Evolutionary conservation across 306 rosid genomes (phyloP).

Genomic region (Malus orientalis): DNA sequence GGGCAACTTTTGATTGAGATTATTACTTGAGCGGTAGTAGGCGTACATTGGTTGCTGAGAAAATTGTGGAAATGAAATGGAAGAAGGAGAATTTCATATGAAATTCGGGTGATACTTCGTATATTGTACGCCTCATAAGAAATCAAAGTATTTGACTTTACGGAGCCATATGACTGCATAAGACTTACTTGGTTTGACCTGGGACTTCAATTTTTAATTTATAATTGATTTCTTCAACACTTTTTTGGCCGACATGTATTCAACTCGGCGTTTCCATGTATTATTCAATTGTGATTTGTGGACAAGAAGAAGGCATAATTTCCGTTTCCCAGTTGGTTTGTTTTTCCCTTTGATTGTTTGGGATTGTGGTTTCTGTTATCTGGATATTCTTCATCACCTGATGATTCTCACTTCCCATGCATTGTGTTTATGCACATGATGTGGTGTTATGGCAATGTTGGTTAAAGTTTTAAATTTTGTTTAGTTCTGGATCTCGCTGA

Average conservation of each 20-base stretch:
- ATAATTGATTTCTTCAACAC: neutral
- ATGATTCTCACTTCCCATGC: neutral
- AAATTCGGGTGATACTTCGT: neutral
- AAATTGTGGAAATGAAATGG: neutral
- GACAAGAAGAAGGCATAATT: neutral
- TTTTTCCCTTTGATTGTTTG: neutral
- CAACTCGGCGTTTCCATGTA: neutral
- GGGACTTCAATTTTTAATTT: neutral
- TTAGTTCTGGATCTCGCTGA: constrained; percentile 49
- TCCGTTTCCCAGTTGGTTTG: neutral
- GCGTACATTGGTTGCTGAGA: neutral
- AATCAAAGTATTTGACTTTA: neutral
- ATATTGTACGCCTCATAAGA: neutral
- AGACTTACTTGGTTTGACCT: neutral
- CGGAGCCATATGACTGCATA: too few species aligned
- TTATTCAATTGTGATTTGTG: neutral
- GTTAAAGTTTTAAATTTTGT: neutral
- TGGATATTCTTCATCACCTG: neutral
- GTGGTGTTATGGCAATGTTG: neutral
- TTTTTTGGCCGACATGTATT: neutral
- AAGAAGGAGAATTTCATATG: neutral
- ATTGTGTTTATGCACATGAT: constrained; percentile 6
- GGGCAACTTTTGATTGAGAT: neutral
- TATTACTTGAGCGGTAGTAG: neutral
- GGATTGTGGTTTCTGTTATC: neutral